These are phyloP conservation scores for Vigna radiata DNA, from an alignment of 306 rosid species.

Conservation along the genomic window DNA sequence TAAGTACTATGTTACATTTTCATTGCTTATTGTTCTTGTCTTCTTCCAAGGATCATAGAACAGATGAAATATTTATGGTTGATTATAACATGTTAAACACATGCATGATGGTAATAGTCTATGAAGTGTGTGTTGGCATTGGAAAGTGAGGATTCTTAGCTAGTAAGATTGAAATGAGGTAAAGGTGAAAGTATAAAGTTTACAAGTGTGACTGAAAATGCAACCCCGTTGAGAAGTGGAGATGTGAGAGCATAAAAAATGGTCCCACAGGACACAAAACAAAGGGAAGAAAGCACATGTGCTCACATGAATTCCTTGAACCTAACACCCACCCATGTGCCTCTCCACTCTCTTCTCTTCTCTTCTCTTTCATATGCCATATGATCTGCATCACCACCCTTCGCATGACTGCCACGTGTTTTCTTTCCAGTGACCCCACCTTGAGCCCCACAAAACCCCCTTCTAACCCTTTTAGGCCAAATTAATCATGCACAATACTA, in stretches of 20 bases:
- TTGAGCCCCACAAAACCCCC: constrained; percentile 76
- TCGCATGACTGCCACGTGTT: constrained; percentile 79
- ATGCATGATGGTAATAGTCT: background rate
- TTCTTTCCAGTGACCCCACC: constrained; percentile 55
- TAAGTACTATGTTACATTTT: background rate
- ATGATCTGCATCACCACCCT: constrained; percentile 56
- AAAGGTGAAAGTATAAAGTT: constrained; percentile 34
- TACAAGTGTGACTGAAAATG: constrained; percentile 21
- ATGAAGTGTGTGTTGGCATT: background rate
- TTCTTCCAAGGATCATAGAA: too few relatives aligned
- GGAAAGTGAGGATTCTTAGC: constrained; percentile 26
- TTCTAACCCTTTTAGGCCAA: constrained; percentile 33
- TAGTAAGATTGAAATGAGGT: constrained; percentile 23
- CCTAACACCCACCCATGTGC: constrained; percentile 96
- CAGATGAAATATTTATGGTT: constrained; percentile 8
- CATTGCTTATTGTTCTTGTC: background rate
- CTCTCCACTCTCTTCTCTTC: constrained; percentile 60
- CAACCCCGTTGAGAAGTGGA: constrained; percentile 34
- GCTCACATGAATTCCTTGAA: constrained; percentile 95
- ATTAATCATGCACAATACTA: constrained; percentile 36
- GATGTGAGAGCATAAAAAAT: constrained; percentile 16
- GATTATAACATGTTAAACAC: background rate
- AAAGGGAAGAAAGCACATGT: constrained; percentile 73
- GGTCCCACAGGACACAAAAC: constrained; percentile 60
- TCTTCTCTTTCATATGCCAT: constrained; percentile 52